Evolutionary conservation across 495 filamentous ascomycete genomes (phyloP).

Genomic region (Podospora tetraspora): DNA sequence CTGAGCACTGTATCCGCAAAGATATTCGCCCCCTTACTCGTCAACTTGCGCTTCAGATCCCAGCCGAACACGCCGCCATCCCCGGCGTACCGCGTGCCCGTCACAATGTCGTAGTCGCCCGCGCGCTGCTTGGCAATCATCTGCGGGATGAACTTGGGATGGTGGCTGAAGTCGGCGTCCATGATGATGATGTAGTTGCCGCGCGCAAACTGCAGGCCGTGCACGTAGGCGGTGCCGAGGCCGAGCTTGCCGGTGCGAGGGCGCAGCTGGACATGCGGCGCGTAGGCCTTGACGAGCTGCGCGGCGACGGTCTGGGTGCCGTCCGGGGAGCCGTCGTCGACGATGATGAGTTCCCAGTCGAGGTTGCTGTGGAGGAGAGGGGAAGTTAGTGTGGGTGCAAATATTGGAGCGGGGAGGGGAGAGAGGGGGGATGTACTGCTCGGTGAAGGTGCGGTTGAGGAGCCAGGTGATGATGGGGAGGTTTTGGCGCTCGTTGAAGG

Average conservation of each 20-base stretch:
- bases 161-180: slow-evolving; percentile 99
- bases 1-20: slow-evolving; percentile 91
- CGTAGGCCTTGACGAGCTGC: slow-evolving; percentile 81
- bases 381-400: background rate
- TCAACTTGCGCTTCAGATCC: slow-evolving; percentile 95
- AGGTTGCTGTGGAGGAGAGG: slow-evolving; percentile 57
- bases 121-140: slow-evolving; percentile 73
- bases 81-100: slow-evolving; percentile 86
- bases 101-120: slow-evolving; percentile 87
- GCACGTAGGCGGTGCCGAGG: slow-evolving; percentile 93
- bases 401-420: background rate
- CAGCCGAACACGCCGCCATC: slow-evolving; percentile 93
- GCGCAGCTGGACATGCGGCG: slow-evolving; percentile 73
- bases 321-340: slow-evolving; percentile 97
- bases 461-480: slow-evolving; percentile 94
- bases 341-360: slow-evolving; percentile 94
- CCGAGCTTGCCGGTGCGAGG: slow-evolving; percentile 90
- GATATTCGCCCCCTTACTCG: slow-evolving; percentile 85
- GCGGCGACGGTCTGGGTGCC: slow-evolving; percentile 84
- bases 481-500: slow-evolving; percentile 97
- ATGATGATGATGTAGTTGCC: slow-evolving; percentile 98
- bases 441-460: slow-evolving; percentile 81
- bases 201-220: slow-evolving; percentile 78
- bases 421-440: slow-evolving; percentile 53
- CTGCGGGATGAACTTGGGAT: slow-evolving; percentile 89